phyloP scores from a whole-genome alignment of 2,329 filamentous ascomycete species.

The Colletotrichum sansevieriae region DNA sequence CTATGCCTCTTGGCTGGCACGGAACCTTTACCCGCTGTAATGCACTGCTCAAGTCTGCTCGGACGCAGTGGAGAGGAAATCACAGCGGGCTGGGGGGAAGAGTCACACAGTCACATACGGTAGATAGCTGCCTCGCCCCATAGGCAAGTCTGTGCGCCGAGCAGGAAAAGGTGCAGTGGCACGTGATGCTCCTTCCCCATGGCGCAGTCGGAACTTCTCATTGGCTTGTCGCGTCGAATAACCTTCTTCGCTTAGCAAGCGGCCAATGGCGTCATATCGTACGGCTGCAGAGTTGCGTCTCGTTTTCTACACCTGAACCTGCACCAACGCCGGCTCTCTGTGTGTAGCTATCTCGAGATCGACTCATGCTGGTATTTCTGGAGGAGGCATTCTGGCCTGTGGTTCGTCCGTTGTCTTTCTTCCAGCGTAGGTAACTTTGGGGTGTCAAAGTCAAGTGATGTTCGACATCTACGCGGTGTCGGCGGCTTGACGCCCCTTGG shows the following conservation, averaged over 20 bases:
- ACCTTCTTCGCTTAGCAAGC: conserved; percentile 21
- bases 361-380: conserved; percentile 4
- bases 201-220: conserved; percentile 21
- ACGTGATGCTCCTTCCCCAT: conserved; percentile 25
- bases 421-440: conserved; percentile 12
- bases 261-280: conserved; percentile 36
- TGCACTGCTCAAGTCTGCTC: conserved; percentile 1
- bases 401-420: conserved; percentile 18
- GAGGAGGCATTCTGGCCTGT: conserved; percentile 1
- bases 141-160: background rate
- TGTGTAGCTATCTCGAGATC: background rate
- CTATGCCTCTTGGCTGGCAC: conserved; percentile 33
- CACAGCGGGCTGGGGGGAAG: background rate
- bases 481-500: conserved; percentile 1
- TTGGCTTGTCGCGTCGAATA: conserved; percentile 34
- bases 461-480: background rate
- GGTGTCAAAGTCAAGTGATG: conserved; percentile 11
- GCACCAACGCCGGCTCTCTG: background rate
- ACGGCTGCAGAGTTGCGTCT: conserved; percentile 23
- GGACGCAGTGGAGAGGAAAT: background rate
- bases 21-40: conserved; percentile 28
- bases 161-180: background rate
- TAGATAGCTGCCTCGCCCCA: background rate
- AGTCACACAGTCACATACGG: background rate
- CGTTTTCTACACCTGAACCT: background rate